phyloP scores from a whole-genome alignment of 139 green algal species.

The Ettlia oleoabundans region DNA sequence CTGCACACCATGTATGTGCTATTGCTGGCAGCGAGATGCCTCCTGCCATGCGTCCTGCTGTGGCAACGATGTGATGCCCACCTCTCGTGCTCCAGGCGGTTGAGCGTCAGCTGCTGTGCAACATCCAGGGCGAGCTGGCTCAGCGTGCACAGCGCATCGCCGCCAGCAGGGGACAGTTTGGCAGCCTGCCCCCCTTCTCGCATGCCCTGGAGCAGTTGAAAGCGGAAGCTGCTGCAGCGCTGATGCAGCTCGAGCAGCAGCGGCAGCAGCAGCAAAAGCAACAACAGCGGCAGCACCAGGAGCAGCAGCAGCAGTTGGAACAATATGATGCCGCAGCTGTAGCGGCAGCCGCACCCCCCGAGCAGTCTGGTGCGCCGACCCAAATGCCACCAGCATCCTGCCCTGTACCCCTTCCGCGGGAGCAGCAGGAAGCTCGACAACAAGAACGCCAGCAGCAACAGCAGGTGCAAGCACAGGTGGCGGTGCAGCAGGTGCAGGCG shows the following conservation, averaged over 20 bases:
- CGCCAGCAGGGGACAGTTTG: background rate
- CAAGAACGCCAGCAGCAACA: background rate
- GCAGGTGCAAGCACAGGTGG: background rate
- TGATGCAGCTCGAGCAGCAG: conserved; percentile 26
- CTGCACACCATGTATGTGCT: background rate
- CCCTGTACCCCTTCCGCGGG: no score
- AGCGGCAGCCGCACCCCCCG: background rate
- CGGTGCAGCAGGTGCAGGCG: background rate
- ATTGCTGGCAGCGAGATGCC: no score
- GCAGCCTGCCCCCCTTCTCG: conserved; percentile 6
- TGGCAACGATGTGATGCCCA: no score
- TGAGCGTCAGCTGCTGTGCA: conserved; percentile 28
- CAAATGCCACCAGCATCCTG: background rate
- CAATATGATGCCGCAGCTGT: background rate
- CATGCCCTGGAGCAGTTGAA: conserved; percentile 16
- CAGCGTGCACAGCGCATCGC: conserved; percentile 26
- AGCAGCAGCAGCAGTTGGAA: background rate
- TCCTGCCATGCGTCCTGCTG: background rate
- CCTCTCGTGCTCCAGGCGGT: no score
- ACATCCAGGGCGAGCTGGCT: conserved; percentile 31
- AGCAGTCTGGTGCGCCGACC: background rate
- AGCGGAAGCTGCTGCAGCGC: background rate
- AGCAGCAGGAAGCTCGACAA: no score
- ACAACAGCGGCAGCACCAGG: background rate
- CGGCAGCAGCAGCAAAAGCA: background rate